Evolutionary conservation across 2,329 filamentous ascomycete genomes (phyloP), one percentile per base, ranked within the genome.

Genomic region (Fusarium proliferatum): DNA sequence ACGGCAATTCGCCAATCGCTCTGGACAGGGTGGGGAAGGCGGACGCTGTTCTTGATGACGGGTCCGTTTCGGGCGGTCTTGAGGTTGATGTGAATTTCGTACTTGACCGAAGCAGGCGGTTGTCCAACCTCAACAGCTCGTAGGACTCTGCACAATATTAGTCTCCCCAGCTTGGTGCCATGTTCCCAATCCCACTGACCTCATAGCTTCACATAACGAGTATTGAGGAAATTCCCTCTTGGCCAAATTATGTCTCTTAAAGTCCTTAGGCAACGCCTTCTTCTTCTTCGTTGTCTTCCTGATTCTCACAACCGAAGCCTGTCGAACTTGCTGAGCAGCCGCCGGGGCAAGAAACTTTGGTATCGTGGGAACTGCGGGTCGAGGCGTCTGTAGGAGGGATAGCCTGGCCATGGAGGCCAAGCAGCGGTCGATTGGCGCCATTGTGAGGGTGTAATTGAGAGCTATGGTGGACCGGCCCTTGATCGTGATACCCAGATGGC

Each of bases 111-210:
- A 6, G 88, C 87, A 6, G 94, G 92, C 55, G 92, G 89, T 60
- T 90, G 90, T 79, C 96, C 96, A 77, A 98, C 95, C 88, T 99
- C 96, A 79, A 93, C 91, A 53, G 96, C 96, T 79, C 94, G 94
- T 74, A 99, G 90, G 81, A 97, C 96, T 81, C 95, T 97, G 34
- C 26, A 56, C 9, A 36, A 42, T 62, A 72, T 69, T 60, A 67
- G 66, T 51, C 30, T 62, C 42, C 30, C 11, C 15, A 15, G 11
- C 26, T 48, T 36, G 9, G n/a, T 30, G 10, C 58, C 42, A 13
- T 33, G 36, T 16, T 26, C 17, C 43, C 30, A 11, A 38, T 49
- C 10, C 10, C n/a, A 67, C 87, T 65, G 84, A 94, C 94, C 95
- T 90, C 90, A 99, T 96, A 21, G 96, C 97, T 85, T 99, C 96